Evolutionary conservation across 495 filamentous ascomycete species (phyloP), one percentile per base, ranked within the genome.

Genomic region (Podospora australis): DNA sequence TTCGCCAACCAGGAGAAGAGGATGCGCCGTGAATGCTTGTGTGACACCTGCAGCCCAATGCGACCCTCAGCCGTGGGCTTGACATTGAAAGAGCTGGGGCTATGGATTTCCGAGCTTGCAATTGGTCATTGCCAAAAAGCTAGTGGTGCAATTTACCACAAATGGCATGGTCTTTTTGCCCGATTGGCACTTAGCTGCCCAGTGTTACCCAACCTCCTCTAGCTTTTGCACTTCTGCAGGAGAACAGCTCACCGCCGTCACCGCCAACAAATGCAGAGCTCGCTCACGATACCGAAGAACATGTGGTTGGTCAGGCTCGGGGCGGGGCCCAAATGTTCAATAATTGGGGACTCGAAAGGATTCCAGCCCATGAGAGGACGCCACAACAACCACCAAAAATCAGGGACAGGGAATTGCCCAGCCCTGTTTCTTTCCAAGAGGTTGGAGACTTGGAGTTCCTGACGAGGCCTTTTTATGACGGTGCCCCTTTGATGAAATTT

Each of bases 321-420:
- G 36, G 50, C 35, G 50, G 53, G 54, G 43, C n/a, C n/a, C n/a
- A n/a, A n/a, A n/a, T n/a, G n/a, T 46, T 29, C 41, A 34, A 48
- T 41, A 46, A 48, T 42, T 21, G 34, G 45, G 50, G 44, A 34
- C 39, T 26, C 16, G 14, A 6, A n/a, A n/a, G n/a, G n/a, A 17
- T 48, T 47, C 41, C 52, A 55, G 55, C 58, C 58, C 55, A 61
- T 61, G 47, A 58, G 34, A 56, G 28, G 4, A 20, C 53, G 58
- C 55, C 58, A 61, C 58, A 50, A n/a, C n/a, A n/a, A n/a, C n/a
- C n/a, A n/a, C n/a, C n/a, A n/a, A n/a, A n/a, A n/a, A 7, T n/a
- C 7, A 30, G 7, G 28, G 28, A 30, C 7, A 30, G n/a, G 28
- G 7, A 46, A 39, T 24, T n/a, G n/a, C n/a, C n/a, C n/a, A n/a